phyloP scores from a whole-genome alignment of 1,139 yeast genomes.

The Yamadazyma membranifaciens region DNA sequence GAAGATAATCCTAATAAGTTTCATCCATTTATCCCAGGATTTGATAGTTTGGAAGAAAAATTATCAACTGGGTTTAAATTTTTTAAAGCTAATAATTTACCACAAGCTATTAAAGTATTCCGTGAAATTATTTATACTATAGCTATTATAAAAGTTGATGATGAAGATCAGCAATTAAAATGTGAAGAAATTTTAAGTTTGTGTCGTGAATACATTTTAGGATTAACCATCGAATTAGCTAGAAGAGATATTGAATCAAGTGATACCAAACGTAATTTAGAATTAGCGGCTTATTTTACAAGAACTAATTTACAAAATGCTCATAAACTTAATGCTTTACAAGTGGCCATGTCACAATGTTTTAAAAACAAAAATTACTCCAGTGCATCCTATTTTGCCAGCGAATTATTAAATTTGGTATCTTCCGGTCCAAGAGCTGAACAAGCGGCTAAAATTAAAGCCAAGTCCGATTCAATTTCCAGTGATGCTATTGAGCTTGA shows the following conservation, averaged over 20 bases:
- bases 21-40: slow-evolving; percentile 76
- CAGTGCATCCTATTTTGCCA: slow-evolving; percentile 88
- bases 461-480: slow-evolving; percentile 74
- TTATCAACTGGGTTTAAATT: slow-evolving; percentile 76
- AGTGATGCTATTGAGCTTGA: slow-evolving; percentile 87
- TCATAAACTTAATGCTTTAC: slow-evolving; percentile 84
- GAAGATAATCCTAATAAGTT: slow-evolving; percentile 55
- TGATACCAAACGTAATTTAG: slow-evolving; percentile 82
- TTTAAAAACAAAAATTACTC: slow-evolving; percentile 86
- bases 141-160: slow-evolving; percentile 67
- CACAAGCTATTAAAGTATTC: slow-evolving; percentile 76
- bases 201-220: slow-evolving; percentile 89
- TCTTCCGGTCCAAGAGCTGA: slow-evolving; percentile 80
- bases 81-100: slow-evolving; percentile 81
- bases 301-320: slow-evolving; percentile 76
- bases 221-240: slow-evolving; percentile 82
- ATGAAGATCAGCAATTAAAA: slow-evolving; percentile 72
- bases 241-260: slow-evolving; percentile 76
- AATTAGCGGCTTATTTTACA: slow-evolving; percentile 94
- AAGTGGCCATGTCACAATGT: slow-evolving; percentile 92
- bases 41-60: slow-evolving; percentile 60
- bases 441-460: slow-evolving; percentile 80
- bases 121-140: slow-evolving; percentile 76
- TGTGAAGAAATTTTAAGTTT: slow-evolving; percentile 69
- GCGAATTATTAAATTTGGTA: slow-evolving; percentile 69